Base-by-base conservation (phyloP, 345 rosid genomes). In the Euphorbia pulcherrima region DNA sequence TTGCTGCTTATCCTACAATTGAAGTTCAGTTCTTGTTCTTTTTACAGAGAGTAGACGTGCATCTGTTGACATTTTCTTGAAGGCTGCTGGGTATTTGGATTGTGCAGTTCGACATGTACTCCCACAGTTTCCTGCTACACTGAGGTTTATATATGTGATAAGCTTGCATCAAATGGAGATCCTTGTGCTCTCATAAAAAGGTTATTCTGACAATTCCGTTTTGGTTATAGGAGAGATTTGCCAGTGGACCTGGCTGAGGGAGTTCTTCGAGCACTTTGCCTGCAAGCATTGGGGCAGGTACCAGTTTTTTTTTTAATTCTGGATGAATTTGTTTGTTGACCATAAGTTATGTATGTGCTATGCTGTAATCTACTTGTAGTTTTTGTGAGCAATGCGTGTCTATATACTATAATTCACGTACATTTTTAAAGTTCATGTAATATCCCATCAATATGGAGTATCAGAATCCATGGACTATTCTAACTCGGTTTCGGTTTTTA, bases 211-310 rank as follows among this genome's bases (percentile, higher is more conserved):
- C 37, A n/a, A 16, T 14, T 60, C 66, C 40, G 52, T 50, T 55
- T 70, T 69, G 57, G 50, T 79, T 65, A 65, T 70, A 95, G 99
- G 88, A 87, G 95, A 84, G 86, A 74, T 72, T 83, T 92, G 68
- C 99, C 99, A 2, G 97, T 90, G 28, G 99, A 95, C 75, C 83
- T 95, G 66, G 87, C 87, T 24, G 99, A 88, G 78, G 99, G 97
- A 76, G 97, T 84, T 78, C 90, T 92, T 72, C 79, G 90, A 62
- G 96, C 96, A 67, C 93, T 90, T 74, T 87, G 94, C 83, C 83
- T 92, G 74, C 99, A 95, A 77, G 93, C 98, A 68, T 74, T 95
- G 70, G 99, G 99, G 70, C 96, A 88, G 97, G 99, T 92, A 85
- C 6, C 44, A 40, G 54, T 40, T 55, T 64, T n/a, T 62, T n/a